A percentile compares a stretch with the other conserved stretches of the same genome.
Conservation (phyloP, 2,329 filamentous ascomycete genomes). For the Exophiala oligosperma region DNA sequence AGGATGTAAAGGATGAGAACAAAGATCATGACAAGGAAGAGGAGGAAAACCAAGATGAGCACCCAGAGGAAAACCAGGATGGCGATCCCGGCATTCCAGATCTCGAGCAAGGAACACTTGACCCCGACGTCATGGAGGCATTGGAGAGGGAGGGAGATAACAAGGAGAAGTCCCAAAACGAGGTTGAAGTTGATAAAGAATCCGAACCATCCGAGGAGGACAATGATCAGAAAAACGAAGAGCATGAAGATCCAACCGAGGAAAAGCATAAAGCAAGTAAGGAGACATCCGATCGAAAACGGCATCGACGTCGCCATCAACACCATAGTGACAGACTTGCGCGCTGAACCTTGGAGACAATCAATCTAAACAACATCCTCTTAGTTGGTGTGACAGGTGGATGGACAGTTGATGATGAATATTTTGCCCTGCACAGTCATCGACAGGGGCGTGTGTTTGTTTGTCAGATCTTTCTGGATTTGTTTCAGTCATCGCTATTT, state of each 20-base stretch:
- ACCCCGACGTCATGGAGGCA: background rate
- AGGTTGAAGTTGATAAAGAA: background rate
- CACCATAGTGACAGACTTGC: constrained; percentile 3
- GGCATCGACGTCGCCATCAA: constrained; percentile 6
- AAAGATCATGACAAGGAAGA: background rate
- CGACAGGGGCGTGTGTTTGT: too few relatives aligned
- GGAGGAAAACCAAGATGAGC: background rate
- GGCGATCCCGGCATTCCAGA: constrained; percentile 11
- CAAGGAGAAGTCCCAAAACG: background rate
- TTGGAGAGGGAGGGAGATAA: background rate
- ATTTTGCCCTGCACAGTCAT: too few relatives aligned
- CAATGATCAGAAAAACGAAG: background rate
- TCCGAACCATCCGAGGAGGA: background rate
- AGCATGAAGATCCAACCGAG: too few relatives aligned
- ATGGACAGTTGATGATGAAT: too few relatives aligned
- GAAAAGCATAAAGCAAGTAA: too few relatives aligned
- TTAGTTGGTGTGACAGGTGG: too few relatives aligned
- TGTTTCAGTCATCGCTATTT: too few relatives aligned
- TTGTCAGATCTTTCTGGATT: too few relatives aligned
- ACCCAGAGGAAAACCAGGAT: constrained; percentile 1
- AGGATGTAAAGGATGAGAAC: constrained; percentile 2
- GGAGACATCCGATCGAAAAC: background rate
- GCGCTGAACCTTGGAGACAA: constrained; percentile 1
- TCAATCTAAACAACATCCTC: background rate
- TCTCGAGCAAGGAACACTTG: constrained; percentile 1